Evolutionary conservation across 257 asterid genomes (phyloP).

Genomic region (Coffea eugenioides): DNA sequence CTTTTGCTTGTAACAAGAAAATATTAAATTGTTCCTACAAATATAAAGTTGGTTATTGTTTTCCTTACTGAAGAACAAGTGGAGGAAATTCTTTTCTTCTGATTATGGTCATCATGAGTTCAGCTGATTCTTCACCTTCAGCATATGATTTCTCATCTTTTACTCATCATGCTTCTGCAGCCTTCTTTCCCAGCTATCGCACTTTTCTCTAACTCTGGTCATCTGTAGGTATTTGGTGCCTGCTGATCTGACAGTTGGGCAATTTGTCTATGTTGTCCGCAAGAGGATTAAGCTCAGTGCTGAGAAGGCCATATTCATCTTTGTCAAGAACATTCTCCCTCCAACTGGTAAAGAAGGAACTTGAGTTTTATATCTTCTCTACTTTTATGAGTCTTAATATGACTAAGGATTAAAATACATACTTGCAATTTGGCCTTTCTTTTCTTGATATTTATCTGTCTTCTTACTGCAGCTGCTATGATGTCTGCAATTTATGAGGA

Average conservation of each 20-base stretch:
- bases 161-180: not conserved
- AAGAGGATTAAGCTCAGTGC: constrained; percentile 98
- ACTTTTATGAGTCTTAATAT: not conserved
- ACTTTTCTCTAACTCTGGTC: not conserved
- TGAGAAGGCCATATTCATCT: constrained; percentile 95
- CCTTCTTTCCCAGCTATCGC: not conserved
- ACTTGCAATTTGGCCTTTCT: not conserved
- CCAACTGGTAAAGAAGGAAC: constrained; percentile 69
- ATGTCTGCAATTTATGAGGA: constrained; percentile 63
- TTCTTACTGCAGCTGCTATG: constrained; percentile 47
- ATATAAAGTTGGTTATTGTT: not conserved
- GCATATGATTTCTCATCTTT: not conserved
- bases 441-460: not conserved
- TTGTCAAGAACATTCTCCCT: constrained; percentile 94
- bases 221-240: constrained; percentile 84
- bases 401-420: not conserved
- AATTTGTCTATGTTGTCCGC: constrained; percentile 95
- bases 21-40: not conserved
- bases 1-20: not conserved
- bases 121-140: not conserved
- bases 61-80: not conserved
- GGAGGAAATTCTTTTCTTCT: not conserved
- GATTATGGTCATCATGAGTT: not conserved
- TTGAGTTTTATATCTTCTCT: not conserved
- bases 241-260: constrained; percentile 97